A percentile compares a stretch with the other conserved stretches of the same genome.
Conservation (phyloP, 202 grass and related monocot species). For the Setaria viridis region DNA sequence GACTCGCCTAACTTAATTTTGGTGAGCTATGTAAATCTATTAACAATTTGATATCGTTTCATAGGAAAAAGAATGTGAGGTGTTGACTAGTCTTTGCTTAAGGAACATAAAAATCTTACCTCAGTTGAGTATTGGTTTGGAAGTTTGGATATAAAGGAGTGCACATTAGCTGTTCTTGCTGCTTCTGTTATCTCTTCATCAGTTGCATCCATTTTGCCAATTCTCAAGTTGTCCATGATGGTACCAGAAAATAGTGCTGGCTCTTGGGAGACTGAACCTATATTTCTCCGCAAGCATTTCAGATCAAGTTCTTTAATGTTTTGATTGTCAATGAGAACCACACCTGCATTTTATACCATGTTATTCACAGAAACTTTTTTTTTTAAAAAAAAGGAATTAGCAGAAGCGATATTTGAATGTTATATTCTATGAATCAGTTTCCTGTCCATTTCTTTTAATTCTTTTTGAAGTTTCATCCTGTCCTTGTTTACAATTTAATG, state of each 20-base stretch:
- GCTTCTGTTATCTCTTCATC: slow-evolving; percentile 58
- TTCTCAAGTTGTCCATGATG: slow-evolving; percentile 66
- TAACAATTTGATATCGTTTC: background rate
- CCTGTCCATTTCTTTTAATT: background rate
- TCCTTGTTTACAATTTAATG: slow-evolving; percentile 27
- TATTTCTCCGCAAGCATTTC: slow-evolving; percentile 61
- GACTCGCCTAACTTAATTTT: background rate
- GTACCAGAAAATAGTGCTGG: slow-evolving; percentile 71
- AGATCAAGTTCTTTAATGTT: slow-evolving; percentile 67
- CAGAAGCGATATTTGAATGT: background rate
- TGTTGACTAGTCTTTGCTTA: slow-evolving; percentile 14
- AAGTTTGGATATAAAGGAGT: slow-evolving; percentile 63
- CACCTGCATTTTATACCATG: slow-evolving; percentile 47
- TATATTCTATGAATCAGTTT: background rate
- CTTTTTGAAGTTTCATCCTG: background rate
- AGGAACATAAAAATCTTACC: slow-evolving; percentile 47
- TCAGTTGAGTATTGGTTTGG: slow-evolving; percentile 57
- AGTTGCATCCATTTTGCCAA: slow-evolving; percentile 60
- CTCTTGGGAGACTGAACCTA: slow-evolving; percentile 72
- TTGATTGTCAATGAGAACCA: slow-evolving; percentile 55
- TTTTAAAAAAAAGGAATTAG: background rate
- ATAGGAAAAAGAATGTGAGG: background rate
- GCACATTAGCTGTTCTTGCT: slow-evolving; percentile 64
- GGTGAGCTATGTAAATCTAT: slow-evolving; percentile 25
- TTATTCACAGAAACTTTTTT: background rate